Evolutionary conservation across 2,329 filamentous ascomycete genomes (phyloP).

Genomic region (Clarireedia paspali): DNA sequence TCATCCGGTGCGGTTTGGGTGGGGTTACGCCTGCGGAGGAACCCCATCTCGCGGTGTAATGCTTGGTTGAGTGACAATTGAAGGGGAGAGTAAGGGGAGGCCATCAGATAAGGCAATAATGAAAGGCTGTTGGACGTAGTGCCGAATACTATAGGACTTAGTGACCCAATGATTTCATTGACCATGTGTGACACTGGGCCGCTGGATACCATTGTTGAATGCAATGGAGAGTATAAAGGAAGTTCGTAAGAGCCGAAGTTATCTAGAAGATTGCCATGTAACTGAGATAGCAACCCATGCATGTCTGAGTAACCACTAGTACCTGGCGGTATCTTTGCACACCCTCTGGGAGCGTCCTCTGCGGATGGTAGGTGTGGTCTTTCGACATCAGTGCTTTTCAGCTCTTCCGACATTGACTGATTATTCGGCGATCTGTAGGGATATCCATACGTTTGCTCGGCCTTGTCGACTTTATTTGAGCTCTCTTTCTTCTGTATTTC

Average conservation of each 20-base stretch:
- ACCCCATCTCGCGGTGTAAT: neutral
- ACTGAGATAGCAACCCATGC: neutral
- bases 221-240: slow-evolving; percentile 22
- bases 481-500: neutral
- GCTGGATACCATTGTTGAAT: slow-evolving; percentile 39
- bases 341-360: slow-evolving; percentile 11
- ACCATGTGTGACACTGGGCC: slow-evolving; percentile 24
- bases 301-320: too few species aligned
- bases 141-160: neutral
- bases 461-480: too few species aligned
- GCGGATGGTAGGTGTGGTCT: neutral
- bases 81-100: slow-evolving; percentile 28
- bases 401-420: too few species aligned
- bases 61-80: slow-evolving; percentile 13
- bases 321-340: slow-evolving; percentile 9
- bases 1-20: neutral
- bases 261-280: neutral
- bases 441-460: too few species aligned
- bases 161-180: slow-evolving; percentile 31
- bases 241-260: slow-evolving; percentile 13
- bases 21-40: too few species aligned
- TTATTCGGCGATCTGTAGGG: too few species aligned
- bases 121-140: slow-evolving; percentile 17
- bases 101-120: slow-evolving; percentile 27
- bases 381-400: neutral